phyloP scores from a whole-genome alignment of 805 yeast genomes.

The Ascoidea rubescens region DNA sequence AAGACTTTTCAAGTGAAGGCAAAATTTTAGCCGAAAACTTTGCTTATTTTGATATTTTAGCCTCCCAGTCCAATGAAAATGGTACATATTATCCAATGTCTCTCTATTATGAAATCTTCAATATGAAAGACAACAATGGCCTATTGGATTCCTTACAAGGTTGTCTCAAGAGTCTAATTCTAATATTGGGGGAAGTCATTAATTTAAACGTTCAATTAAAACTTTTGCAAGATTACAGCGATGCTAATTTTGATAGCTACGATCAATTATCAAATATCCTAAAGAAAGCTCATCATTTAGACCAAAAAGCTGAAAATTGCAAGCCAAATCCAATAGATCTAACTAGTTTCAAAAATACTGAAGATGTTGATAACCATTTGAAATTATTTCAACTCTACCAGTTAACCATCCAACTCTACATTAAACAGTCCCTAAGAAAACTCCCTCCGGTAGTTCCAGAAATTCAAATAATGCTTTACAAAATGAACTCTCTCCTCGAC shows the following conservation, averaged over 20 bases:
- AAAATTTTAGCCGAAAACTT: conserved; percentile 10
- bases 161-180: conserved; percentile 13
- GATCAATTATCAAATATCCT: conserved; percentile 10
- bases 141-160: conserved; percentile 16
- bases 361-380: conserved; percentile 41
- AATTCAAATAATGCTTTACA: conserved; percentile 34
- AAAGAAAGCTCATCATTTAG: conserved; percentile 21
- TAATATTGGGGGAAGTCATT: conserved; percentile 14
- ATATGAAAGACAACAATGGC: not conserved
- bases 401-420: conserved; percentile 35
- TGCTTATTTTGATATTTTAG: conserved; percentile 10
- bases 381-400: conserved; percentile 48
- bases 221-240: conserved; percentile 4
- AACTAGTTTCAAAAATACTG: conserved; percentile 11
- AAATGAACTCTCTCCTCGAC: conserved; percentile 35
- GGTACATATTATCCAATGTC: conserved; percentile 16
- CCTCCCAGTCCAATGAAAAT: conserved; percentile 10
- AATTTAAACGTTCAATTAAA: conserved; percentile 13
- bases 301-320: conserved; percentile 26
- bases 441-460: conserved; percentile 39
- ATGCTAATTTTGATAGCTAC: conserved; percentile 12
- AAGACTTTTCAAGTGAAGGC: conserved; percentile 2
- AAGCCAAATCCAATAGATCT: conserved; percentile 32
- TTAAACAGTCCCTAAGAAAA: conserved; percentile 37
- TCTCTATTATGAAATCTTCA: conserved; percentile 9